Conservation (phyloP, 768 basidiomycete species). For the Ramaria sp. region DNA sequence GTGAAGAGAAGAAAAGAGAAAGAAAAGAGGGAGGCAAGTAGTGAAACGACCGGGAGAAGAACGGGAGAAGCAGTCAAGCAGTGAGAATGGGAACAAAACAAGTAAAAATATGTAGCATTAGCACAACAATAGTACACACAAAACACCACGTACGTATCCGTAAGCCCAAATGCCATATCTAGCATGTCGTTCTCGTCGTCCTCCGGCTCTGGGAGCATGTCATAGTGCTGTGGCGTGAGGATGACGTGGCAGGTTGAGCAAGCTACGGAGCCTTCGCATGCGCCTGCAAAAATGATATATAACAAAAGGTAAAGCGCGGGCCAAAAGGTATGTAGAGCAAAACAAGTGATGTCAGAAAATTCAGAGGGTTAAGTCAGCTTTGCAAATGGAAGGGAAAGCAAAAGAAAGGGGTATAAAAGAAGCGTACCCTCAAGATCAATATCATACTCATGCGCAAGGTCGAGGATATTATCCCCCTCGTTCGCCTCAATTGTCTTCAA, state of each 20-base stretch:
- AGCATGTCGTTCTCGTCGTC: conserved; percentile 99
- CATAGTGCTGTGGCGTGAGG: conserved; percentile 68
- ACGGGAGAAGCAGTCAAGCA: neutral
- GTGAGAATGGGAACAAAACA: neutral
- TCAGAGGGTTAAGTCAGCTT: neutral
- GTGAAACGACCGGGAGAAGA: no score
- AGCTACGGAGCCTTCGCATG: conserved; percentile 93
- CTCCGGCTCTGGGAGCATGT: conserved; percentile 81
- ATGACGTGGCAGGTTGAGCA: conserved; percentile 98
- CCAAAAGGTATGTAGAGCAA: no score
- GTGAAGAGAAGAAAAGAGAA: no score
- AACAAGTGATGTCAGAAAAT: no score
- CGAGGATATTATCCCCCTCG: conserved; percentile 88
- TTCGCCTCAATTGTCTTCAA: conserved; percentile 85
- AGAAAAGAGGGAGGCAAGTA: no score
- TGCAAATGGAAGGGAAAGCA: neutral
- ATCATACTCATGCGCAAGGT: conserved; percentile 89
- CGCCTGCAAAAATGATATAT: conserved; percentile 42
- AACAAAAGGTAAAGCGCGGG: no score
- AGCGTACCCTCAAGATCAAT: conserved; percentile 85
- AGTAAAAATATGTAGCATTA: neutral
- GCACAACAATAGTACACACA: conserved; percentile 27
- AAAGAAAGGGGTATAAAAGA: neutral
- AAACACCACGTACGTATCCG: conserved; percentile 59
- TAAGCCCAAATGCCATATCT: conserved; percentile 94